Percentiles rank a stretch among this genome's conserved stretches.
phyloP scores from a whole-genome alignment of 176 grass and related monocot genomes.

The Ampelocalamus luodianensis region DNA sequence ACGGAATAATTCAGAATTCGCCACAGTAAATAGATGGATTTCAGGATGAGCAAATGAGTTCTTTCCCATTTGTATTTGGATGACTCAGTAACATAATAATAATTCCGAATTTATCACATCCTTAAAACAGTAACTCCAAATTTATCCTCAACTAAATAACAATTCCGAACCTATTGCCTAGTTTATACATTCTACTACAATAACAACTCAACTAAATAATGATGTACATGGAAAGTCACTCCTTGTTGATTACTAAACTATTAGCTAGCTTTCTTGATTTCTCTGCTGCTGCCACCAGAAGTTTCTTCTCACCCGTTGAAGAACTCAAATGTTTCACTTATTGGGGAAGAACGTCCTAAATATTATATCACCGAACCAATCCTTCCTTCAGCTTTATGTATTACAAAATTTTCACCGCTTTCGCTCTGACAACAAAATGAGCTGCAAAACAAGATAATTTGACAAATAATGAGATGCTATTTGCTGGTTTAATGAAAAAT shows the following conservation, averaged over 20 bases:
- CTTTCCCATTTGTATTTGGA: neutral
- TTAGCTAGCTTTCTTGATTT: slow-evolving; percentile 34
- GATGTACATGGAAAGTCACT: slow-evolving; percentile 6
- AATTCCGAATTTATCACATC: slow-evolving; percentile 21
- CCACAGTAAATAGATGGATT: too few relatives aligned
- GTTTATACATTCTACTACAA: slow-evolving; percentile 51
- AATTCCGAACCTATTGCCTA: slow-evolving; percentile 33
- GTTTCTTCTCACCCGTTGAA: slow-evolving; percentile 5
- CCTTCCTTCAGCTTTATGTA: slow-evolving; percentile 36
- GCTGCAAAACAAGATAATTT: slow-evolving; percentile 60
- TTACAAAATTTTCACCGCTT: slow-evolving; percentile 54
- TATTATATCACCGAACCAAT: slow-evolving; percentile 32
- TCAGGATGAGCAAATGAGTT: slow-evolving; percentile 20
- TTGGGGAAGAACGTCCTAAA: neutral
- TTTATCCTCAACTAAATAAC: slow-evolving; percentile 29
- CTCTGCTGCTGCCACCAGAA: slow-evolving; percentile 10
- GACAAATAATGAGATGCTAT: slow-evolving; percentile 18
- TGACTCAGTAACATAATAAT: neutral
- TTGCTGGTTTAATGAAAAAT: slow-evolving; percentile 21
- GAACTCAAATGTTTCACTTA: slow-evolving; percentile 33
- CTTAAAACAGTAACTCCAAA: slow-evolving; percentile 1
- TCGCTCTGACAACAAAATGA: slow-evolving; percentile 79
- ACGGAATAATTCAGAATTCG: too few relatives aligned
- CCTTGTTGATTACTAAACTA: slow-evolving; percentile 22
- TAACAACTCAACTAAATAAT: neutral